Evolutionary conservation across 2,329 filamentous ascomycete species (phyloP).

Genomic region (Phialophora chinensis): DNA sequence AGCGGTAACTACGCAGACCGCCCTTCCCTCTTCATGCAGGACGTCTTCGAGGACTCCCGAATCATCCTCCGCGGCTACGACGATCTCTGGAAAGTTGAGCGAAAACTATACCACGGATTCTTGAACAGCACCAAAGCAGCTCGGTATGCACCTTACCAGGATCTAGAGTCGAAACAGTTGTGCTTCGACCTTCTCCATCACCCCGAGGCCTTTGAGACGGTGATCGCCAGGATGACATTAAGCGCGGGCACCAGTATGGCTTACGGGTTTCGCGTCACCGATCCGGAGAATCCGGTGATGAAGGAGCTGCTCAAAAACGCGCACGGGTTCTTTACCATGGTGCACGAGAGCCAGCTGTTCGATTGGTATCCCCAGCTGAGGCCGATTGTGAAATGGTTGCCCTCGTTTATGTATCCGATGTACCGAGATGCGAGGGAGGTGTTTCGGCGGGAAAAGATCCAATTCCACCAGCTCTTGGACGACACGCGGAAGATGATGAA

Average conservation of each 20-base stretch:
- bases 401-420: conserved; percentile 19
- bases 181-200: conserved; percentile 33
- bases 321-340: conserved; percentile 23
- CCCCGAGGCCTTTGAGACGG: conserved; percentile 44
- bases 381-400: conserved; percentile 20
- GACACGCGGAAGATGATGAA: conserved; percentile 1
- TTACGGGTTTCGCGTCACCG: conserved; percentile 39
- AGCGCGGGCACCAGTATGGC: conserved; percentile 27
- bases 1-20: conserved; percentile 56
- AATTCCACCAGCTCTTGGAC: conserved; percentile 20
- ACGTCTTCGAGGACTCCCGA: conserved; percentile 32
- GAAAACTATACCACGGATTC: conserved; percentile 36
- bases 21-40: conserved; percentile 52
- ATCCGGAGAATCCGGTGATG: conserved; percentile 26
- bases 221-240: conserved; percentile 46
- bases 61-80: conserved; percentile 31
- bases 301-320: conserved; percentile 25
- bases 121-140: conserved; percentile 35
- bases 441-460: conserved; percentile 19
- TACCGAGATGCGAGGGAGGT: conserved; percentile 24
- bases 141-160: conserved; percentile 40
- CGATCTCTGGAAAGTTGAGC: conserved; percentile 32
- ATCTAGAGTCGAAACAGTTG: conserved; percentile 52
- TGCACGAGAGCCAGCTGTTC: conserved; percentile 16
- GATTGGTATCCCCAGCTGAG: conserved; percentile 29